Evolutionary conservation across 2,329 filamentous ascomycete species (phyloP).

Genomic region (Aspergillus pseudotamarii): DNA sequence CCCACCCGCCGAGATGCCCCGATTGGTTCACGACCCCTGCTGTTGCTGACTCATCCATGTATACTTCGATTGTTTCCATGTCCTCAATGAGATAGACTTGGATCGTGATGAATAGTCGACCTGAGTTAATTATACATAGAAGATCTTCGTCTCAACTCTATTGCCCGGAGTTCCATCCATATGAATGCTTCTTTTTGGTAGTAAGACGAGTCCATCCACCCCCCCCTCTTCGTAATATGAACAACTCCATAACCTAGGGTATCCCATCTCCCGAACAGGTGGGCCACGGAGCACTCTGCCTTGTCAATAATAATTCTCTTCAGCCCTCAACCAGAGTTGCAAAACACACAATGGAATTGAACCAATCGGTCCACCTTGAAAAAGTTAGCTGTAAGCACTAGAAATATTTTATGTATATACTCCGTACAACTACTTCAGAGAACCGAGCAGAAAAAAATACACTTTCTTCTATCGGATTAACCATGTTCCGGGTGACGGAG

Average conservation of each 20-base stretch:
- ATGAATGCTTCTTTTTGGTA: background rate
- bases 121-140: background rate
- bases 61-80: background rate
- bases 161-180: background rate
- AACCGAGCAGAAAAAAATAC: background rate
- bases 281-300: background rate
- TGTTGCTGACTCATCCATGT: background rate
- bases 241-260: background rate
- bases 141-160: background rate
- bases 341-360: background rate
- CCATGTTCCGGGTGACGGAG: constrained; percentile 3
- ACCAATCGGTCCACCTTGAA: background rate
- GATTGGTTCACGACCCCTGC: background rate
- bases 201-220: background rate
- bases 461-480: constrained; percentile 1
- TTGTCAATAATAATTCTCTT: background rate
- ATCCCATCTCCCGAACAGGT: background rate
- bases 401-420: background rate
- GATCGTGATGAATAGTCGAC: background rate
- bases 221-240: background rate
- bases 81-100: background rate
- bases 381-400: background rate
- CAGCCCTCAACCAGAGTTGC: background rate
- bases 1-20: background rate
- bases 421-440: background rate